Base-by-base conservation (phyloP, 768 basidiomycete genomes). In the Tephrocybe sp. region DNA sequence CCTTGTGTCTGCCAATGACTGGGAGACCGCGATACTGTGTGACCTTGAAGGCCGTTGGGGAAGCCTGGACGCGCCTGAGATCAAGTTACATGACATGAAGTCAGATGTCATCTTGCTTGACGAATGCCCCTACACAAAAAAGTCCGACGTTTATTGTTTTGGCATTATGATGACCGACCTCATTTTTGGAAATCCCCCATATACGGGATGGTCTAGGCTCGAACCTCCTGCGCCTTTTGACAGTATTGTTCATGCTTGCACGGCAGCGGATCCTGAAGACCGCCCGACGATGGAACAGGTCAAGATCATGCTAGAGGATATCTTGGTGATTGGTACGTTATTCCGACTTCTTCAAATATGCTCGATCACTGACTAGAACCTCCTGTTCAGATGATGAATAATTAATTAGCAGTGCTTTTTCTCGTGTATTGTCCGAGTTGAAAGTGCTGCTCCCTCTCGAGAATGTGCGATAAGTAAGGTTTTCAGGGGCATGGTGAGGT, bases 101-200 rank as follows among this genome's bases (percentile, higher is more conserved):
- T n/a, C 18, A n/a, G n/a, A n/a, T n/a, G n/a, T n/a, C n/a, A n/a
- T n/a, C n/a, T n/a, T n/a, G 1, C 37, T 37, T 21, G n/a, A 18
- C 21, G 42, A 51, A 44, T 12, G 9, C 22, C 43, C 49, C 2
- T 51, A 32, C 13, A 44, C 36, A 9, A 31, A 45, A 31, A 19
- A 51, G 19, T 31, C 49, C 22, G 49, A 51, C 22, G 43, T 51
- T 35, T 51, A 36, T 28, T 19, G 30, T 24, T 51, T 51, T 13
- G 43, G 42, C 8, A 8, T 22, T 12, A 28, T 40, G 36, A 8
- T 51, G 16, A 51, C 26, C 12, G 3, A 24, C 22, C 16, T 51
- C 11, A 7, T 51, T 16, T 31, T 44, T 19, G 27, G 26, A 7
- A 37, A 30, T 11, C 12, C 24, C 9, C n/a, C 49, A 2, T 15